Base-by-base conservation (phyloP, 2,329 filamentous ascomycete genomes). In the Ophiocordyceps robertsii region DNA sequence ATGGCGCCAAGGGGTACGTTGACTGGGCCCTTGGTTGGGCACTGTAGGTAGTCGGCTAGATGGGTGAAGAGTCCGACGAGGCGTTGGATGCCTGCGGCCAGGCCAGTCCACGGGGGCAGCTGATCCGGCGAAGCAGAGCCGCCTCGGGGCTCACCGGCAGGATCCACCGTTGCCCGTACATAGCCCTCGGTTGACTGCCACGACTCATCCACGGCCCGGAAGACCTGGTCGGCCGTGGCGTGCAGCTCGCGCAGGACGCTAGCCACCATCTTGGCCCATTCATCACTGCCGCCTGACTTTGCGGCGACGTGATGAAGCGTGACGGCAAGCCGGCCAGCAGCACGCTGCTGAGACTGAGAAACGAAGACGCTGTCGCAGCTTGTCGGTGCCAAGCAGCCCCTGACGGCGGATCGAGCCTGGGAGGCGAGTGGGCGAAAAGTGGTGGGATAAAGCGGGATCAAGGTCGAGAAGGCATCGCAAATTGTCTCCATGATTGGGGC, bases 361-460 rank as follows among this genome's bases (percentile, higher is more conserved):
- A 75, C 65, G 6, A 67, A 59, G 13, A 56, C 36, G 29, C 53
- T 56, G 46, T 74, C 72, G 12, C 71, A 73, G 27, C 69, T 68
- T 5, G 82, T 83, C 3, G 81, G 79, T 3, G 79, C 78, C 42
- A 90, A 60, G 48, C 80, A 76, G 6, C 63, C 62, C 38, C 72
- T 67, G 36, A 81, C 63, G 17, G 82, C 68, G 12, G 71, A 65
- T 43, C 73, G 77, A 37, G 94, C 72, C 49, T 87, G 82, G 32
- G 73, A 69, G 45, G 76, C 71, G 56, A 82, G 85, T 1, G 86
- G 82, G 12, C 90, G 81, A 59, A 94, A 82, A 29, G 85, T 85
- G 7, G 87, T 84, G 29, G 86, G 81, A 59, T 94, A 89, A 41
- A 81, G 73, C n/a, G 84, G 82, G 29, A 94, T 65, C 30, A 95